Evolutionary conservation across 371 early-diverging fungal genomes (phyloP).

Genomic region (Chytridium lagenaria): DNA sequence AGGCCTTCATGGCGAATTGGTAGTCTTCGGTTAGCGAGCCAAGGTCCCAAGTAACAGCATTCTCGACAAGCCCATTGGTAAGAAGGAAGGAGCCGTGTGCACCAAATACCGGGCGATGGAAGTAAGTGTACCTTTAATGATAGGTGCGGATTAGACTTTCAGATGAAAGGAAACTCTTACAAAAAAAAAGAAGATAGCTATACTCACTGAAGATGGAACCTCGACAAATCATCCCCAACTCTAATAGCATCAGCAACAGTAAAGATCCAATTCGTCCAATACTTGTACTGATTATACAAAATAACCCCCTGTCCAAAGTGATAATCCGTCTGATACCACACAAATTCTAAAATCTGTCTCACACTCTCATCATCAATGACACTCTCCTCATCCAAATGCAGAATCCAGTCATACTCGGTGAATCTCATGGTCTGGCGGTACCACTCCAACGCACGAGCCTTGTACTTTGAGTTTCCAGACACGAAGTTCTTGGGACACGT

Average conservation of each 20-base stretch:
- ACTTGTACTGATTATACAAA: slow-evolving; percentile 61
- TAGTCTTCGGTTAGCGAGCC: slow-evolving; percentile 60
- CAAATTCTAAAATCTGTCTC: slow-evolving; percentile 52
- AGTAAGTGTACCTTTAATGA: slow-evolving; percentile 48
- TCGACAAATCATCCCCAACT: slow-evolving; percentile 60
- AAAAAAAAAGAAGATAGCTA: neutral
- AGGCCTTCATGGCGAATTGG: slow-evolving; percentile 56
- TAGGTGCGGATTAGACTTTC: too few relatives aligned
- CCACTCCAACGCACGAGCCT: slow-evolving; percentile 64
- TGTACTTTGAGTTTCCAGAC: slow-evolving; percentile 55
- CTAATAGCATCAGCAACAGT: slow-evolving; percentile 62
- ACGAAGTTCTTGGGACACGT: slow-evolving; percentile 58
- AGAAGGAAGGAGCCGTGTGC: slow-evolving; percentile 62
- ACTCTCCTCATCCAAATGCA: slow-evolving; percentile 61
- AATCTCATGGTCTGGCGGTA: slow-evolving; percentile 57
- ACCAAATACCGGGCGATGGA: slow-evolving; percentile 59
- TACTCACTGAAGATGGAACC: slow-evolving; percentile 57
- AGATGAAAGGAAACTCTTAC: too few relatives aligned
- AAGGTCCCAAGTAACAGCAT: slow-evolving; percentile 60
- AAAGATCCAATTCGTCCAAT: slow-evolving; percentile 61
- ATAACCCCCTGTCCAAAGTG: slow-evolving; percentile 63
- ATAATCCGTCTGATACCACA: slow-evolving; percentile 58
- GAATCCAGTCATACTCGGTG: slow-evolving; percentile 61
- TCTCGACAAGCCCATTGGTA: slow-evolving; percentile 59
- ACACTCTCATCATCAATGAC: slow-evolving; percentile 61